Evolutionary conservation across 2,329 filamentous ascomycete species (phyloP).

Genomic region (Diatrype stigma): DNA sequence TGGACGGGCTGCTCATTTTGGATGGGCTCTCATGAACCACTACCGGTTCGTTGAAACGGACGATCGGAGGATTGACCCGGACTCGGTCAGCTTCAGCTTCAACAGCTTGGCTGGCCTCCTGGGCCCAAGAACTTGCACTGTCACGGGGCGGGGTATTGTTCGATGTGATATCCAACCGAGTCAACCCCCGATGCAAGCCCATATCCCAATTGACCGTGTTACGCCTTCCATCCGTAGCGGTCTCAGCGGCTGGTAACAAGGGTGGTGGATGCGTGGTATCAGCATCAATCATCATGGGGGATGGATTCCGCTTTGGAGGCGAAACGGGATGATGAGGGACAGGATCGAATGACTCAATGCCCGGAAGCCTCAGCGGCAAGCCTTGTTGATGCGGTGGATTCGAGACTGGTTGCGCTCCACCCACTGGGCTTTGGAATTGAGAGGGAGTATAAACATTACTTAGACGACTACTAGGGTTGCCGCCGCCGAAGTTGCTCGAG

Average conservation of each 20-base stretch:
- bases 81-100: slow-evolving; percentile 50
- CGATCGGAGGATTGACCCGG: slow-evolving; percentile 41
- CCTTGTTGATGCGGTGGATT: slow-evolving; percentile 46
- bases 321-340: slow-evolving; percentile 60
- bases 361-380: slow-evolving; percentile 67
- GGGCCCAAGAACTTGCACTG: slow-evolving; percentile 51
- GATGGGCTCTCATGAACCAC: slow-evolving; percentile 21
- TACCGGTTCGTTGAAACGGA: slow-evolving; percentile 51
- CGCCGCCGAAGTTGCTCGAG: slow-evolving; percentile 55
- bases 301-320: slow-evolving; percentile 60
- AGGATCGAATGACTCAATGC: slow-evolving; percentile 88
- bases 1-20: slow-evolving; percentile 9
- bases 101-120: slow-evolving; percentile 51
- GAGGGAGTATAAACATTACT: slow-evolving; percentile 70
- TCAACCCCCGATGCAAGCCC: slow-evolving; percentile 62
- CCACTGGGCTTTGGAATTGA: slow-evolving; percentile 50
- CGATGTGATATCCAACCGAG: slow-evolving; percentile 58
- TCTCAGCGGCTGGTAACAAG: slow-evolving; percentile 26
- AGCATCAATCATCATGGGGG: slow-evolving; percentile 73
- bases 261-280: slow-evolving; percentile 36
- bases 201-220: slow-evolving; percentile 60
- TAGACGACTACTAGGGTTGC: slow-evolving; percentile 63
- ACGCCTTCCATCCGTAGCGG: slow-evolving; percentile 42
- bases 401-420: slow-evolving; percentile 44
- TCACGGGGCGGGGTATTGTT: slow-evolving; percentile 46